Conservation (phyloP, 495 filamentous ascomycete species). For the Trypethelium eluteriae region DNA sequence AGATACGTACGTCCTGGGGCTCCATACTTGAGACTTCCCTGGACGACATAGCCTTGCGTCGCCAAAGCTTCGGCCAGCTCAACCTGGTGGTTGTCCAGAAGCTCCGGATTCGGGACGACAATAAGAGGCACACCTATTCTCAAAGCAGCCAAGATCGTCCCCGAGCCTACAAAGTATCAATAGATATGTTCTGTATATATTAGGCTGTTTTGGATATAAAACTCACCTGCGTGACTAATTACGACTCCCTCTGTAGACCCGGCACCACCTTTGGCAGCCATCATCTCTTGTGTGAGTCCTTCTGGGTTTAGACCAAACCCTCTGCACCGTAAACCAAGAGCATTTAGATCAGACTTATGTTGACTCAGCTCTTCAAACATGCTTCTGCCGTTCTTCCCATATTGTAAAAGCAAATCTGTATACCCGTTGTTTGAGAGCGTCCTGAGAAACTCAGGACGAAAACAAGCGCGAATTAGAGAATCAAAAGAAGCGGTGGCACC, state of each 20-base stretch:
- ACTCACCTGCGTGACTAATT: constrained; percentile 80
- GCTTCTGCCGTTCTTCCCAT: constrained; percentile 53
- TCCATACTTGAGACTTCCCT: constrained; percentile 56
- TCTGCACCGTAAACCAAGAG: not conserved
- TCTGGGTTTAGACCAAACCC: constrained; percentile 44
- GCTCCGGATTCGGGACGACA: constrained; percentile 73
- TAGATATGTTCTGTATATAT: constrained; percentile 16
- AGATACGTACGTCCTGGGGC: not conserved
- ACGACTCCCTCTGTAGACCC: constrained; percentile 52
- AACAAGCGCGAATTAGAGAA: constrained; percentile 57
- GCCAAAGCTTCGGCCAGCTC: constrained; percentile 73
- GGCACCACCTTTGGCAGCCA: constrained; percentile 36
- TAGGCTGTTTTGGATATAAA: not conserved
- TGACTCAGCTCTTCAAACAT: constrained; percentile 38
- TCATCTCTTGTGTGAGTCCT: constrained; percentile 52
- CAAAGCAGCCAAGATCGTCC: constrained; percentile 77
- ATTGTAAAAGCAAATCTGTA: constrained; percentile 64
- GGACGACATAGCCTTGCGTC: constrained; percentile 58
- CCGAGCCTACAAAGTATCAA: constrained; percentile 55
- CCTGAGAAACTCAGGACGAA: constrained; percentile 52
- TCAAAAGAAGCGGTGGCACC: constrained; percentile 85
- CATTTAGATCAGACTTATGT: not conserved
- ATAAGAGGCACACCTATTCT: constrained; percentile 60
- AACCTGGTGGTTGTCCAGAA: constrained; percentile 87
- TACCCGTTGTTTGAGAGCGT: constrained; percentile 50